Base-by-base conservation (phyloP, 208 protist species). In the Herpetomonas samuelpessoai region DNA sequence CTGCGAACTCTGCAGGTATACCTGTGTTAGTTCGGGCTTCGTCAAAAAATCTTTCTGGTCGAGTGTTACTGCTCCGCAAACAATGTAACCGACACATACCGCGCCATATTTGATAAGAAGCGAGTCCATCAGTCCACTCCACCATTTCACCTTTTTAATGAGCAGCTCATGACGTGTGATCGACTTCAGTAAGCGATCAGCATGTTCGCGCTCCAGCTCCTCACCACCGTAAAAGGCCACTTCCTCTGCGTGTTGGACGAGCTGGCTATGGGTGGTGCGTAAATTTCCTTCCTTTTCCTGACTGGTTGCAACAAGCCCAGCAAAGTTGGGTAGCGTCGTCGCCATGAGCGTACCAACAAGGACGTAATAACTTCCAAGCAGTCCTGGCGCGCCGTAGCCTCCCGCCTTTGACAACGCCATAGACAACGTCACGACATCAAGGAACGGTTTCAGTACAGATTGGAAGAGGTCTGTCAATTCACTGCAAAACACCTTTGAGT, bases 211-310 rank as follows among this genome's bases (percentile, higher is more conserved):
- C 68, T 97, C 92, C n/a, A 87, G 51, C 22, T 83, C 75, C 45
- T 87, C 90, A 30, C 92, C 92, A 31, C 84, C 78, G 53, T 95
- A 96, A 57, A 97, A 97, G 10, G 92, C 88, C 39, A 97, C 80
- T 73, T 94, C 86, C 72, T 97, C 89, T 0, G 90, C 88, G 62
- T 97, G 90, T 30, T 76, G 73, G 29, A 89, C 66, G 10, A 97
- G 61, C 56, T 92, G 83, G 45, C 78, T 83, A 56, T 97, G 90
- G 30, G 79, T 77, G 31, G 80, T 75, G 16, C 89, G 73, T 26
- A 96, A 57, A 55, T 95, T 85, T 9, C 70, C 88, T 61, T 96
- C 89, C 45, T 87, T 84, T 62, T 86, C 76, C 44, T 93, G 86
- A 45, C 79, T 86, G 3, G 50, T 61, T 6, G 83, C 74, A 14